Evolutionary conservation across 2,329 filamentous ascomycete species (phyloP).

Genomic region (Penicillium decumbens): DNA sequence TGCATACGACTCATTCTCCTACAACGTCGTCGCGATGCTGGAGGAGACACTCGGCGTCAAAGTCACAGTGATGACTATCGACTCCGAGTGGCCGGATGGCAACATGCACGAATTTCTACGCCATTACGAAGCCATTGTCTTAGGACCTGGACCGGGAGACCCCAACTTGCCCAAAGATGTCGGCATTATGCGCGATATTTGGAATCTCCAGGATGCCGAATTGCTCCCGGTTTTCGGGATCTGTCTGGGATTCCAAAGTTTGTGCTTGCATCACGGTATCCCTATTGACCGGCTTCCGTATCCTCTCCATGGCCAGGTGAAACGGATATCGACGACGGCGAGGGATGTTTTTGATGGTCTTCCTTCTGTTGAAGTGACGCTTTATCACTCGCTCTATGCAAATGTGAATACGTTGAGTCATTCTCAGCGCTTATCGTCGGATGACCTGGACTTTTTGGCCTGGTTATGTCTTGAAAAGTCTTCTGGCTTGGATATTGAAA

Average conservation of each 20-base stretch:
- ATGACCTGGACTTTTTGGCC: conserved; percentile 53
- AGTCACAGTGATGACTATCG: conserved; percentile 69
- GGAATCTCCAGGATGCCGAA: conserved; percentile 58
- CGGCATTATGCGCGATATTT: conserved; percentile 73
- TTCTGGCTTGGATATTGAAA: conserved; percentile 34
- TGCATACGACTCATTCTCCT: conserved; percentile 94
- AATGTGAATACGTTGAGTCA: conserved; percentile 32
- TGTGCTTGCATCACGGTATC: conserved; percentile 65
- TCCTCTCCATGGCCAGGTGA: conserved; percentile 78
- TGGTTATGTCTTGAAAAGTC: conserved; percentile 52
- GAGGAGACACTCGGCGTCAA: conserved; percentile 63
- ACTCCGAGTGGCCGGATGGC: conserved; percentile 44
- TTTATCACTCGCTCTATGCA: conserved; percentile 66
- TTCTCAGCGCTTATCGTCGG: conserved; percentile 2
- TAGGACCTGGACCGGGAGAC: conserved; percentile 84
- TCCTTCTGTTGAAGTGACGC: conserved; percentile 61
- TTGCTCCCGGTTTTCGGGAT: conserved; percentile 78
- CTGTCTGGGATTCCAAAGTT: conserved; percentile 82
- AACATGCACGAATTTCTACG: conserved; percentile 49
- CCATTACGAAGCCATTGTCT: conserved; percentile 77
- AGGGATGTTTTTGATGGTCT: conserved; percentile 63
- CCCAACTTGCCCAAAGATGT: conserved; percentile 69
- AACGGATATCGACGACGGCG: conserved; percentile 57
- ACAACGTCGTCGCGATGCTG: conserved; percentile 85
- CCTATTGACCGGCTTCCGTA: conserved; percentile 61